phyloP scores from a whole-genome alignment of 371 early-diverging fungal species.

The Smittium culicis region DNA sequence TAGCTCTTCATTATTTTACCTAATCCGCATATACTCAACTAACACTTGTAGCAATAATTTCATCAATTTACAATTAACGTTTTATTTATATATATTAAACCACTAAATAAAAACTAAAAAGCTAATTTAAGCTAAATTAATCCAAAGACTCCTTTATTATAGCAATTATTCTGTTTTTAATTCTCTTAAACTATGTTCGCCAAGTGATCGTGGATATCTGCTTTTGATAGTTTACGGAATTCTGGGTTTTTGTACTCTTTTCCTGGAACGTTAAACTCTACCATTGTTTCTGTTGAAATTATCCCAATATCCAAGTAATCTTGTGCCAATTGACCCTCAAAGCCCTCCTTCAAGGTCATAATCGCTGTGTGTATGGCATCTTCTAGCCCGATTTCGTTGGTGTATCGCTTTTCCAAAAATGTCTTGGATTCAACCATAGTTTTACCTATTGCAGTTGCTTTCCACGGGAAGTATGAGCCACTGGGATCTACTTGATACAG shows the following conservation, averaged over 20 bases:
- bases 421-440: slow-evolving; percentile 97
- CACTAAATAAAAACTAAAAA: no score
- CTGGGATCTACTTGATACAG: slow-evolving; percentile 98
- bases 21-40: no score
- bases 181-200: slow-evolving; percentile 32
- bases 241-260: slow-evolving; percentile 42
- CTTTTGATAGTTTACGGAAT: slow-evolving; percentile 50
- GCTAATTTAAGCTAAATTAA: no score
- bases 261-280: slow-evolving; percentile 38
- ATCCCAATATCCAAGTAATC: slow-evolving; percentile 89
- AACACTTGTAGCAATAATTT: no score
- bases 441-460: slow-evolving; percentile 96
- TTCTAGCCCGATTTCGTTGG: slow-evolving; percentile 86
- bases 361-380: slow-evolving; percentile 97
- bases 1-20: no score
- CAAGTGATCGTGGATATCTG: slow-evolving; percentile 45
- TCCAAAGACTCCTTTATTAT: no score
- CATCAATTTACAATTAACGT: no score
- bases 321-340: slow-evolving; percentile 91
- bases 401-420: slow-evolving; percentile 90
- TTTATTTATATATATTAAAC: no score
- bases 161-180: no score
- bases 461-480: slow-evolving; percentile 97
- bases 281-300: slow-evolving; percentile 46
- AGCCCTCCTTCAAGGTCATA: slow-evolving; percentile 93